Base-by-base conservation (phyloP, 139 green algal species). In the Parachlorella kessleri region DNA sequence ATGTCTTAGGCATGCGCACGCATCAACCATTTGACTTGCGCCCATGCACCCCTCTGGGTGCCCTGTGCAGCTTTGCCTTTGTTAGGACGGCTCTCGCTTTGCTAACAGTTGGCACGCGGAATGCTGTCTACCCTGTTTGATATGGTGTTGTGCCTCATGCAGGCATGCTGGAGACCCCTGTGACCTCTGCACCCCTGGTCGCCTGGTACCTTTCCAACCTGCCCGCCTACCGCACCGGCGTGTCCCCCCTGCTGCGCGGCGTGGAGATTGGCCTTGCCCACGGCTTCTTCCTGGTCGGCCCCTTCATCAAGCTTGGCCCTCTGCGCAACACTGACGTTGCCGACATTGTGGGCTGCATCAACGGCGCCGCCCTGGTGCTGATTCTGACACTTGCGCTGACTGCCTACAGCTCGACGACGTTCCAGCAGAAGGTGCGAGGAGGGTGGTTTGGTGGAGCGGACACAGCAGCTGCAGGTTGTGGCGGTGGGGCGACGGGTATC, bases 251-350 rank as follows among this genome's bases (percentile, higher is more conserved):
- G 55, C 87, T 99, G 66, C 93, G 97, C 66, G 97, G 97, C 70
- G 95, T 99, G 18, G 97, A 99, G 91, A 94, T 99, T 71, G 97
- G 97, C 73, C 91, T 99, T 23, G 95, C 94, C 1, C 97, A 99
- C 88, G 97, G 97, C 79, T 97, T 98, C 84, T 83, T 99, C 32
- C 79, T 99, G 35, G 87, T 91, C 63, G 96, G 96, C 68, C 96
- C 96, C 75, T 99, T 99, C 94, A 98, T 98, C 92, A 98, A 97
- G 94, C 89, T 96, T 38, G 94, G 94, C 41, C 94, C 94, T 30
- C 91, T 98, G 33, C 89, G 94, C 76, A 91, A 93, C 78, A 84
- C 95, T n/a, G 92, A 90, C n/a, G 88, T 85, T 70, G 93, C 94
- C 68, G 93, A 97, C 85, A 87, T 94, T 42, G 90, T 92, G 28